These are phyloP conservation scores for Jackrogersella minutella DNA, from an alignment of 495 filamentous ascomycete genomes.

Conservation along the genomic window DNA sequence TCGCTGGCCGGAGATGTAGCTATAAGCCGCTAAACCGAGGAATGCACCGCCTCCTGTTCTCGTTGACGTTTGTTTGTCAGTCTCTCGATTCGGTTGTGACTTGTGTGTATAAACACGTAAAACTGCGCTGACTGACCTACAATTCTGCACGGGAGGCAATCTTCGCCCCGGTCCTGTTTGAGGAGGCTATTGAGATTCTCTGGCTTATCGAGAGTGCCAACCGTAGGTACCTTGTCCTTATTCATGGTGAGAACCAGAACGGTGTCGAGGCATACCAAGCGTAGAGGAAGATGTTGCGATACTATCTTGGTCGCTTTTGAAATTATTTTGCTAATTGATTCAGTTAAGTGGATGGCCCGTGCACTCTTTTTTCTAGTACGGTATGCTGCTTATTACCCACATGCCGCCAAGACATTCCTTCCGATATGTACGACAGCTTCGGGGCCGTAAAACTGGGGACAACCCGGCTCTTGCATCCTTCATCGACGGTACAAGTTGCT, in stretches of 20 bases:
- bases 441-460: constrained; percentile 16
- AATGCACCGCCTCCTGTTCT: constrained; percentile 79
- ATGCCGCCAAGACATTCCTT: too few species aligned
- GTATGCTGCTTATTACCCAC: too few species aligned
- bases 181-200: constrained; percentile 62
- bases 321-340: too few species aligned
- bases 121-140: constrained; percentile 61
- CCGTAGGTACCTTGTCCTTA: constrained; percentile 49
- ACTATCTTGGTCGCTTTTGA: not conserved
- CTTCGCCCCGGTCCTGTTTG: constrained; percentile 69
- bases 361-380: not conserved
- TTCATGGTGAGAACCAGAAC: constrained; percentile 45
- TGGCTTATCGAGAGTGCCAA: constrained; percentile 57
- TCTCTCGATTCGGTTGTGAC: not conserved
- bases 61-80: constrained; percentile 6
- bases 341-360: constrained; percentile 1
- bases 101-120: not conserved
- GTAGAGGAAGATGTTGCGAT: not conserved
- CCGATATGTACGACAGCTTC: not conserved
- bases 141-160: constrained; percentile 74
- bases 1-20: constrained; percentile 78
- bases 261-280: not conserved
- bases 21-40: constrained; percentile 88
- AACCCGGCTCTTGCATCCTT: not conserved
- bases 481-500: too few species aligned